phyloP scores from a whole-genome alignment of 2,329 filamentous ascomycete species.

The Cladosporium sp. region DNA sequence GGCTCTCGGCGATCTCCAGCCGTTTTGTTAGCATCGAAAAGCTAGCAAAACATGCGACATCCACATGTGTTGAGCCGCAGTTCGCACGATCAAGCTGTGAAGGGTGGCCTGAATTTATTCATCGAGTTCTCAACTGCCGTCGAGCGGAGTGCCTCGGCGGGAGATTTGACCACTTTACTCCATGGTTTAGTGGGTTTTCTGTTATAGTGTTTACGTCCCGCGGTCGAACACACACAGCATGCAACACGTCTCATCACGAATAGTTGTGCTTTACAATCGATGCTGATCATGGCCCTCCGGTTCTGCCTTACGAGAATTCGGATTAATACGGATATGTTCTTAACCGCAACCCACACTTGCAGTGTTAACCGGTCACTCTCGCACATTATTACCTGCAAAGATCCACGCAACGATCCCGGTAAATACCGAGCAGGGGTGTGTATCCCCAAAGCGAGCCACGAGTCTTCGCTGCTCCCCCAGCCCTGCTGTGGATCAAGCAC shows the following conservation, averaged over 20 bases:
- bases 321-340: background rate
- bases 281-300: background rate
- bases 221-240: background rate
- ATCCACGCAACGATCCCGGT: background rate
- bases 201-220: background rate
- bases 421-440: background rate
- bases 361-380: background rate
- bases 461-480: background rate
- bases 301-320: background rate
- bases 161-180: background rate
- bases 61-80: background rate
- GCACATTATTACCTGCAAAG: background rate
- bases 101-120: background rate
- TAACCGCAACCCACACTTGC: background rate
- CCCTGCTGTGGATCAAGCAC: constrained; percentile 3
- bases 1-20: constrained; percentile 17
- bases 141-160: background rate
- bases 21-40: background rate
- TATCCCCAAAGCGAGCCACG: background rate
- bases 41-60: background rate
- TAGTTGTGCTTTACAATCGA: background rate
- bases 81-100: background rate
- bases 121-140: background rate
- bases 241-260: background rate
- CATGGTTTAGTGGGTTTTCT: background rate